A percentile compares a stretch with the other conserved stretches of the same genome.
Conservation (phyloP, 179 eudicot genomes). For the Beta corolliflora region DNA sequence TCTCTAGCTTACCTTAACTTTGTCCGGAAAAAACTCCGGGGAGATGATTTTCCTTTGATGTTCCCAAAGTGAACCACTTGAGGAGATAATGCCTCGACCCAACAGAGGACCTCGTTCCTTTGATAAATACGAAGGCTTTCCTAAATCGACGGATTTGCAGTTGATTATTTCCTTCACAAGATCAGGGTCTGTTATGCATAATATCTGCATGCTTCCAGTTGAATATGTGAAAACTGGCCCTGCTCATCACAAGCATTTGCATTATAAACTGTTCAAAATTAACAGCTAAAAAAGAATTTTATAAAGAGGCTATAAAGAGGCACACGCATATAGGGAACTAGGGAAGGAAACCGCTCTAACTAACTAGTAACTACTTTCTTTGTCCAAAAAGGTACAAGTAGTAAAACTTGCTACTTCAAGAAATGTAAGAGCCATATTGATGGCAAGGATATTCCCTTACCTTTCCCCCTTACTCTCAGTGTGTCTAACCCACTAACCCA, state of each 20-base stretch:
- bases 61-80: slow-evolving; percentile 33
- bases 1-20: slow-evolving; percentile 32
- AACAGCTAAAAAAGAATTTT: not conserved
- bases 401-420: no score
- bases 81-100: slow-evolving; percentile 32
- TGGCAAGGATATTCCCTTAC: no score
- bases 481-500: no score
- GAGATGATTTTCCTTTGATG: slow-evolving; percentile 36
- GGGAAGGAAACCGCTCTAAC: no score
- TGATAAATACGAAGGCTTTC: slow-evolving; percentile 36
- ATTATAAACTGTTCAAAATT: not conserved
- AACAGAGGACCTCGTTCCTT: slow-evolving; percentile 40
- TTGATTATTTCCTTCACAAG: slow-evolving; percentile 31
- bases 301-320: no score
- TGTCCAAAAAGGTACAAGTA: no score
- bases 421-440: no score
- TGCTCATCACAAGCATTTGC: slow-evolving; percentile 15
- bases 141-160: slow-evolving; percentile 30
- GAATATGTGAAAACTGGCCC: slow-evolving; percentile 37
- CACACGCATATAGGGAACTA: no score
- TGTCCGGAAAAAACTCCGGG: slow-evolving; percentile 35
- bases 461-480: no score
- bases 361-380: no score
- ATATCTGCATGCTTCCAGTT: slow-evolving; percentile 34
- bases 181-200: slow-evolving; percentile 35